Percentiles rank a stretch among this genome's conserved stretches.
These are phyloP conservation scores for Chalciporus sp. DNA, from an alignment of 1,284 basidiomycete genomes.

Conservation along the genomic window DNA sequence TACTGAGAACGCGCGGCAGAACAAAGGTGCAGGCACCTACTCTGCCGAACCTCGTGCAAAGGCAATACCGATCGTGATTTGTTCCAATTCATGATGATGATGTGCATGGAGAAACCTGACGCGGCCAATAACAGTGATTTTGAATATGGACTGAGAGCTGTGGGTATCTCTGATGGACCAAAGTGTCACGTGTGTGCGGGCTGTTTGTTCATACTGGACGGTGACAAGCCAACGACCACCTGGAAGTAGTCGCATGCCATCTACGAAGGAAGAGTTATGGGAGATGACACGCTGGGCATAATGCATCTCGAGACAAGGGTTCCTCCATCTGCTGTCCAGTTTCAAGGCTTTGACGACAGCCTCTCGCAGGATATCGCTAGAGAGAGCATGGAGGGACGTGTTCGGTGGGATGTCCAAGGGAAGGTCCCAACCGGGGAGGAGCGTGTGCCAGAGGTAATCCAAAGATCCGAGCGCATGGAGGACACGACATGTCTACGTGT, in stretches of 20 bases:
- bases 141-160: constrained; percentile 10
- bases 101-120: constrained; percentile 24
- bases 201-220: constrained; percentile 17
- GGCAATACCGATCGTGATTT: constrained; percentile 20
- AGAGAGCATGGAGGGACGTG: constrained; percentile 26
- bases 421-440: constrained; percentile 27
- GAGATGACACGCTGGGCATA: constrained; percentile 37
- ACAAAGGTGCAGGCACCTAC: constrained; percentile 11
- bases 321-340: constrained; percentile 55
- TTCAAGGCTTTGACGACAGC: constrained; percentile 45
- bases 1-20: background rate
- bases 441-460: constrained; percentile 27
- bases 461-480: constrained; percentile 42
- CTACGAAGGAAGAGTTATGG: constrained; percentile 21
- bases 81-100: constrained; percentile 11
- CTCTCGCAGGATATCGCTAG: constrained; percentile 38
- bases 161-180: constrained; percentile 19
- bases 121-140: constrained; percentile 14
- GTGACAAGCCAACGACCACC: constrained; percentile 28
- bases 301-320: constrained; percentile 37
- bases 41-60: constrained; percentile 12
- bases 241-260: constrained; percentile 25
- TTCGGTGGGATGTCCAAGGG: constrained; percentile 40
- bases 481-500: constrained; percentile 57
- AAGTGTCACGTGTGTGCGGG: constrained; percentile 21